phyloP scores from a whole-genome alignment of 176 grass and related monocot species.

The Puya raimondii region DNA sequence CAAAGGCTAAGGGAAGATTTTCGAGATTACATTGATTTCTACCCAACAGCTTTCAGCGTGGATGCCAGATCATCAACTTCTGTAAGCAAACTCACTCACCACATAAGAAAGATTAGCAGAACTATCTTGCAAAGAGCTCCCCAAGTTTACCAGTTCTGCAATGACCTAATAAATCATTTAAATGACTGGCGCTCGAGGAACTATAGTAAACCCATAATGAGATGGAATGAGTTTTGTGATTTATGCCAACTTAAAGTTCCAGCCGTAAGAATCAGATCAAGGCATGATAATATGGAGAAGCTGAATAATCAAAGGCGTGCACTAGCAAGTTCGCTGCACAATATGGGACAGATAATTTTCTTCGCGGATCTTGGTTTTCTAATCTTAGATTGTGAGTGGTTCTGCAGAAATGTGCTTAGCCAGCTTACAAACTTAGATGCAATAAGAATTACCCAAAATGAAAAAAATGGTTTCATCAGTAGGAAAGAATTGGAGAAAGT shows the following conservation, averaged over 20 bases:
- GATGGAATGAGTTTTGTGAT: constrained; percentile 74
- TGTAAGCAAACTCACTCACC: constrained; percentile 62
- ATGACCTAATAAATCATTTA: constrained; percentile 56
- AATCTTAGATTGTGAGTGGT: constrained; percentile 71
- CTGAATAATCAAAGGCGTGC: constrained; percentile 39
- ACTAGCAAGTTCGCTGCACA: constrained; percentile 59
- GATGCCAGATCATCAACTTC: constrained; percentile 78
- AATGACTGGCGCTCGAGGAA: constrained; percentile 65
- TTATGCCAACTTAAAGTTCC: constrained; percentile 76
- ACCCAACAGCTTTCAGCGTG: constrained; percentile 73
- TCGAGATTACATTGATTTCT: constrained; percentile 60
- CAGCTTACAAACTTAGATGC: constrained; percentile 41
- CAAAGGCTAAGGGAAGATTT: constrained; percentile 82
- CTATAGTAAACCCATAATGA: constrained; percentile 41
- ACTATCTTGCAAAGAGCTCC: constrained; percentile 66
- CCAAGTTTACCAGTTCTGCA: constrained; percentile 75
- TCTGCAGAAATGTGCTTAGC: constrained; percentile 48
- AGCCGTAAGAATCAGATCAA: constrained; percentile 55
- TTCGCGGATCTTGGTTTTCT: constrained; percentile 66
- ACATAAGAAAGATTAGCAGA: constrained; percentile 52
- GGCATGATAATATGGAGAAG: constrained; percentile 64
- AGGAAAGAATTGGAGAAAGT: constrained; percentile 68
- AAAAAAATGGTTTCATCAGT: constrained; percentile 54
- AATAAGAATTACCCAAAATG: constrained; percentile 22
- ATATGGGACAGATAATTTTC: constrained; percentile 74